Evolutionary conservation across 148 eudicot species (phyloP).

Genomic region (Vaccinium vitisidaea): DNA sequence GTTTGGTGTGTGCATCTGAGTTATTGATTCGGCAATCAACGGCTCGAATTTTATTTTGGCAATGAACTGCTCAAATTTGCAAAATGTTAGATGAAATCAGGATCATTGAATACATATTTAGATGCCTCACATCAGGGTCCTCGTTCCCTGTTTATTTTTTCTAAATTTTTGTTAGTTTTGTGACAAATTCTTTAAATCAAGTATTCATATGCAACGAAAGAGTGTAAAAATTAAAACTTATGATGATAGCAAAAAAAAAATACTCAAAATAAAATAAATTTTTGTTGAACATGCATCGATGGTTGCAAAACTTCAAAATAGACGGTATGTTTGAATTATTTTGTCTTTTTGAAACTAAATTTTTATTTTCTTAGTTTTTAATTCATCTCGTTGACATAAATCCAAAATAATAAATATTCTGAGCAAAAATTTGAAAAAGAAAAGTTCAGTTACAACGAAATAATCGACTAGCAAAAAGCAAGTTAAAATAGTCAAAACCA

Average conservation of each 20-base stretch:
- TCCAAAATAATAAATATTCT: background rate
- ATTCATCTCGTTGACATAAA: background rate
- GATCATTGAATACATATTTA: too few species aligned
- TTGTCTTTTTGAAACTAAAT: background rate
- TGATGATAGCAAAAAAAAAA: background rate
- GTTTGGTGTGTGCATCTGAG: too few species aligned
- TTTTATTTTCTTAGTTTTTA: background rate
- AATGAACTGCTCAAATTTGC: too few species aligned
- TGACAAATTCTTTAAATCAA: background rate
- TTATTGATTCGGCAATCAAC: too few species aligned
- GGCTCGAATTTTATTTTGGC: too few species aligned
- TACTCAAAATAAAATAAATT: background rate
- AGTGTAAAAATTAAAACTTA: background rate
- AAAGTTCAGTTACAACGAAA: background rate
- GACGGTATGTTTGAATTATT: background rate
- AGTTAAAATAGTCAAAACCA: background rate
- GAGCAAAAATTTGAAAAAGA: background rate
- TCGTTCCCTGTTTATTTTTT: too few species aligned
- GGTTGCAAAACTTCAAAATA: background rate
- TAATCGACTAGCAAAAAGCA: background rate
- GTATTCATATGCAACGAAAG: background rate
- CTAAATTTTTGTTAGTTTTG: background rate
- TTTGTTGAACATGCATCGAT: background rate
- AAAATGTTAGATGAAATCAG: too few species aligned
- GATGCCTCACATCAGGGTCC: too few species aligned